phyloP scores from a whole-genome alignment of 2,329 filamentous ascomycete genomes.

The Coniochaeta prunicola region DNA sequence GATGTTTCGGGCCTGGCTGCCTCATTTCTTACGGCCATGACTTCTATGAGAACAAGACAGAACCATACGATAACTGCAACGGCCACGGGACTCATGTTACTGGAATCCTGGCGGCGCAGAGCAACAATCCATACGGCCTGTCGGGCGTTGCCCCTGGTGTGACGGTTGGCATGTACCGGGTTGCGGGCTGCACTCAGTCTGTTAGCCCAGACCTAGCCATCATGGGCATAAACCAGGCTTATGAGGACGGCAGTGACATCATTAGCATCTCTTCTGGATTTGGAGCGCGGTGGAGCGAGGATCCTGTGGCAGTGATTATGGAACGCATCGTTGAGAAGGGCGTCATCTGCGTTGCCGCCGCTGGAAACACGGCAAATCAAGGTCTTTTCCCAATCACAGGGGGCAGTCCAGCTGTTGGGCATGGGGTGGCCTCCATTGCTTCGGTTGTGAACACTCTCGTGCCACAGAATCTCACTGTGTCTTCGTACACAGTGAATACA shows the following conservation, averaged over 20 bases:
- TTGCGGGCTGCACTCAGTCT: slow-evolving; percentile 25
- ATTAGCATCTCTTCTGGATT: slow-evolving; percentile 22
- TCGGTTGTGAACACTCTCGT: slow-evolving; percentile 15
- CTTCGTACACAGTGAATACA: slow-evolving; percentile 9
- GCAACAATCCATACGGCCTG: slow-evolving; percentile 25
- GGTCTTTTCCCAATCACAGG: slow-evolving; percentile 14
- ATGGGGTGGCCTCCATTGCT: slow-evolving; percentile 15
- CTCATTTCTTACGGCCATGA: slow-evolving; percentile 40
- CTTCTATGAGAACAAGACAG: slow-evolving; percentile 33
- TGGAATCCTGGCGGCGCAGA: slow-evolving; percentile 37
- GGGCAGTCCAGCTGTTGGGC: slow-evolving; percentile 16
- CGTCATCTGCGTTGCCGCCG: slow-evolving; percentile 18
- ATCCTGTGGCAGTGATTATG: slow-evolving; percentile 16
- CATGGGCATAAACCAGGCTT: slow-evolving; percentile 33
- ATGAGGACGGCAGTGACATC: slow-evolving; percentile 29
- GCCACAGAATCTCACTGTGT: slow-evolving; percentile 11
- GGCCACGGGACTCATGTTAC: slow-evolving; percentile 39
- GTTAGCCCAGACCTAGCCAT: slow-evolving; percentile 31
- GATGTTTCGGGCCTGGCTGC: slow-evolving; percentile 42
- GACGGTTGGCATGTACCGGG: slow-evolving; percentile 31
- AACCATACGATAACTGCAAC: slow-evolving; percentile 29
- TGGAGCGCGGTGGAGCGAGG: slow-evolving; percentile 18
- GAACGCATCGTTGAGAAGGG: slow-evolving; percentile 21
- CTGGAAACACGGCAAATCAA: slow-evolving; percentile 16
- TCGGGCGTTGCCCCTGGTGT: slow-evolving; percentile 33